Conservation (phyloP, 768 basidiomycete species). For the Mycena filopes region DNA sequence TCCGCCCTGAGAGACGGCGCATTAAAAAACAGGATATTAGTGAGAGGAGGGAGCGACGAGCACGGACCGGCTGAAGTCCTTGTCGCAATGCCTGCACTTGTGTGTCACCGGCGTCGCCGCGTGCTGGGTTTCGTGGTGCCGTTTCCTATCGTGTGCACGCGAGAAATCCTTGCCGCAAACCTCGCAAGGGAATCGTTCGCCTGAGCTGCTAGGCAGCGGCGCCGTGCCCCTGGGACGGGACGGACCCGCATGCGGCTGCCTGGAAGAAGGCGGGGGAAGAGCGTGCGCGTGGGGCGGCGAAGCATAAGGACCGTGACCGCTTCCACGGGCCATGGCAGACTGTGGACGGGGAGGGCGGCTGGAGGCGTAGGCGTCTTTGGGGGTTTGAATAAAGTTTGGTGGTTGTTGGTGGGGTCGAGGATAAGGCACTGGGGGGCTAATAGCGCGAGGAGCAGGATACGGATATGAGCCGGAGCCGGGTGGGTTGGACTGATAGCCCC, state of each 20-base stretch:
- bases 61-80: constrained; percentile 77
- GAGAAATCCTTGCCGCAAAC: constrained; percentile 85
- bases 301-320: constrained; percentile 53
- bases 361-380: constrained; percentile 52
- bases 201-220: constrained; percentile 48
- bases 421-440: constrained; percentile 24
- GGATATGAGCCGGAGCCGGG: constrained; percentile 26
- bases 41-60: constrained; percentile 21
- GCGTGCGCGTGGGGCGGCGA: constrained; percentile 42
- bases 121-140: constrained; percentile 84
- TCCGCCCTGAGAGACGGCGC: constrained; percentile 53
- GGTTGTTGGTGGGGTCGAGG: constrained; percentile 30
- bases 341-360: constrained; percentile 39
- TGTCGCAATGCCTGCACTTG: constrained; percentile 77
- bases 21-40: constrained; percentile 21
- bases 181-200: constrained; percentile 78
- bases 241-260: not conserved
- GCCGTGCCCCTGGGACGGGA: constrained; percentile 33
- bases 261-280: not conserved
- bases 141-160: constrained; percentile 82
- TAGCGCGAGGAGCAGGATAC: constrained; percentile 9
- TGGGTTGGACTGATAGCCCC: constrained; percentile 7
- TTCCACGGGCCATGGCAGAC: constrained; percentile 37
- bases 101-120: constrained; percentile 71
- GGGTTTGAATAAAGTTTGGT: constrained; percentile 59